Conservation (phyloP, 2,329 filamentous ascomycete genomes). For the Paracoccidioides lutzii region DNA sequence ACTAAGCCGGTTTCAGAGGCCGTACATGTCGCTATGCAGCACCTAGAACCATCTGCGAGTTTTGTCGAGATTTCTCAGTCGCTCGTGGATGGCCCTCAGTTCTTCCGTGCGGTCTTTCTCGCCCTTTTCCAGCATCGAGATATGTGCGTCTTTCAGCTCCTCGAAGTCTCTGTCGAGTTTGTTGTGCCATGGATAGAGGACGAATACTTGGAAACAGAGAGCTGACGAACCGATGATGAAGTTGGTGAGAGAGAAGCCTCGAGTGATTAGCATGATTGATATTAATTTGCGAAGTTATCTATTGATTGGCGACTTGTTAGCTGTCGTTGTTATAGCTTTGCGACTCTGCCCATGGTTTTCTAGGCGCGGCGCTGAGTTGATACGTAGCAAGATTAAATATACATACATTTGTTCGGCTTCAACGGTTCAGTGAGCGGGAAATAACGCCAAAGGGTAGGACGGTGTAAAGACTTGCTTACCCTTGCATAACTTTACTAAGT, state of each 20-base stretch:
- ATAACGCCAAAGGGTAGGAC: no score
- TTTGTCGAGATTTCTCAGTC: constrained; percentile 4
- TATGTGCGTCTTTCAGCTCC: constrained; percentile 45
- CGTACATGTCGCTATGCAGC: background rate
- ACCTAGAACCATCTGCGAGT: background rate
- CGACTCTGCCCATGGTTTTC: background rate
- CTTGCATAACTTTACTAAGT: no score
- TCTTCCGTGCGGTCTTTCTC: constrained; percentile 7
- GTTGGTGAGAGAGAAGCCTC: constrained; percentile 48
- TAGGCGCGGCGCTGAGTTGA: background rate
- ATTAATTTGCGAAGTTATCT: background rate
- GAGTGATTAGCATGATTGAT: constrained; percentile 33
- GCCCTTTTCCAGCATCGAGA: constrained; percentile 20
- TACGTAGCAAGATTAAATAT: no score
- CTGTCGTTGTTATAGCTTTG: background rate
- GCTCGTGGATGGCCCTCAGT: constrained; percentile 7
- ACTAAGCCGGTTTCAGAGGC: no score
- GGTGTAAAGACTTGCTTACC: no score
- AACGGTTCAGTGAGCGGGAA: no score
- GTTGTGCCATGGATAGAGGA: constrained; percentile 59
- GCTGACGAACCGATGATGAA: constrained; percentile 54
- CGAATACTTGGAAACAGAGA: constrained; percentile 54
- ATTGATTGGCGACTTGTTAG: background rate
- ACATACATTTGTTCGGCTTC: no score
- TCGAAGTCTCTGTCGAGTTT: constrained; percentile 51